Evolutionary conservation across 1,284 basidiomycete species (phyloP).

Genomic region (Coriolopsis trogii): DNA sequence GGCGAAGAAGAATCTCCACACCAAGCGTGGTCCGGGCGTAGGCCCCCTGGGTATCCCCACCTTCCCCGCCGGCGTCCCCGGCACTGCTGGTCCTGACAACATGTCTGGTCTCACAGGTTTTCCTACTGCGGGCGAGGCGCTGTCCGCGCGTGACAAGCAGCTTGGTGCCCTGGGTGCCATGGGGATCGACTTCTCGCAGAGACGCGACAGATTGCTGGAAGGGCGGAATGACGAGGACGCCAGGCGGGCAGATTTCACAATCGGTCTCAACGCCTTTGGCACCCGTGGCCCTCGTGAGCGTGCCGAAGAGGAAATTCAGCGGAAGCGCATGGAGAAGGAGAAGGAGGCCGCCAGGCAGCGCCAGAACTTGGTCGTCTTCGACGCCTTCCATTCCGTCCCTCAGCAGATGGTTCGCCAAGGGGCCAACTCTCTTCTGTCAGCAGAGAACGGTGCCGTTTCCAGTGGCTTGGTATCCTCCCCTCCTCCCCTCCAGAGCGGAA

Average conservation of each 20-base stretch:
- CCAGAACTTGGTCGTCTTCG: constrained; percentile 55
- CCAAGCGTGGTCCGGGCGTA: constrained; percentile 84
- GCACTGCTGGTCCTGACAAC: constrained; percentile 37
- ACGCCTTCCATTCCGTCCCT: constrained; percentile 74
- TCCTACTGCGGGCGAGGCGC: constrained; percentile 37
- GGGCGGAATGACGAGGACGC: constrained; percentile 47
- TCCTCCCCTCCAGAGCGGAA: constrained; percentile 21
- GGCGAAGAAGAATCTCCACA: constrained; percentile 99
- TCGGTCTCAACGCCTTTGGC: constrained; percentile 42
- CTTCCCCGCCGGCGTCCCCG: constrained; percentile 35
- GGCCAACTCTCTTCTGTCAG: constrained; percentile 38
- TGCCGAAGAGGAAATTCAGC: constrained; percentile 64
- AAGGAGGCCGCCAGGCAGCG: constrained; percentile 38
- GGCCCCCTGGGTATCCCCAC: constrained; percentile 39
- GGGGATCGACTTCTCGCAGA: constrained; percentile 41
- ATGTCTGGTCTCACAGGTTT: constrained; percentile 37
- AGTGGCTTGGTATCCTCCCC: constrained; percentile 26
- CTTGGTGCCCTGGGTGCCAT: constrained; percentile 50
- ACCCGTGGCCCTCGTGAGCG: constrained; percentile 62
- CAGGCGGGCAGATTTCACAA: constrained; percentile 38
- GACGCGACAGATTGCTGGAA: constrained; percentile 36
- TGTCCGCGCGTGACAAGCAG: constrained; percentile 52
- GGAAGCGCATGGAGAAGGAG: constrained; percentile 56
- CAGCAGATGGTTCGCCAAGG: constrained; percentile 42
- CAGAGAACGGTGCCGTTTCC: constrained; percentile 30